These are phyloP conservation scores for Arctostaphylos glauca DNA, from an alignment of 148 eudicot genomes.

Conservation along the genomic window DNA sequence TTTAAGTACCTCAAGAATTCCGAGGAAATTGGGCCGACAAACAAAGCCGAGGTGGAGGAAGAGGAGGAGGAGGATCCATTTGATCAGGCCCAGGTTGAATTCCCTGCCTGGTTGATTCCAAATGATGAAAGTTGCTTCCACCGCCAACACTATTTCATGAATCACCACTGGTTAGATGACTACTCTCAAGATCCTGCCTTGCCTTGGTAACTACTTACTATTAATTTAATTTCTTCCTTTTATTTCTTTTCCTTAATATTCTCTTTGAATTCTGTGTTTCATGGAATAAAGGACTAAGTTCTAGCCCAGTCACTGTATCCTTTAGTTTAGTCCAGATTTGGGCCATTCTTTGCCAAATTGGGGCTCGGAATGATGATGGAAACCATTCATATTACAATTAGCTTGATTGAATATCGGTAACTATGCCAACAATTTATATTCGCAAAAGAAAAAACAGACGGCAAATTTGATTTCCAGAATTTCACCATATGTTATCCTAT, in stretches of 20 bases:
- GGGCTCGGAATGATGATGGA: too few relatives aligned
- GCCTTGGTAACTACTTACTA: slow-evolving; percentile 49
- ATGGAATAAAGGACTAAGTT: not conserved
- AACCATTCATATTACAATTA: too few relatives aligned
- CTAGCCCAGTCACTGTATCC: too few relatives aligned
- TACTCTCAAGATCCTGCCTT: slow-evolving; percentile 51
- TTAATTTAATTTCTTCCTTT: not conserved
- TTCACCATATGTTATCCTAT: too few relatives aligned
- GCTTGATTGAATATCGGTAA: too few relatives aligned
- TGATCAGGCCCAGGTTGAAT: slow-evolving; percentile 50
- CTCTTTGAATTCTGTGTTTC: not conserved
- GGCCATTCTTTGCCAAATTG: too few relatives aligned
- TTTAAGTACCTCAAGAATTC: slow-evolving; percentile 48
- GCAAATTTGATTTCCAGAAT: too few relatives aligned
- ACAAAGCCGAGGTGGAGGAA: slow-evolving; percentile 16
- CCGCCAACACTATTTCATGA: slow-evolving; percentile 22
- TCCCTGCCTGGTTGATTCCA: slow-evolving; percentile 65
- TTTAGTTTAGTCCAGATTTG: too few relatives aligned
- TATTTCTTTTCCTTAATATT: not conserved
- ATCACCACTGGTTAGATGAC: slow-evolving; percentile 34
- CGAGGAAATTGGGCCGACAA: slow-evolving; percentile 33
- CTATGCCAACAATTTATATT: too few relatives aligned
- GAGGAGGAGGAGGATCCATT: slow-evolving; percentile 25
- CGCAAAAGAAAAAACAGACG: too few relatives aligned
- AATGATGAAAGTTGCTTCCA: slow-evolving; percentile 35